Evolutionary conservation across 345 rosid genomes (phyloP).

Genomic region (Murraya paniculata): DNA sequence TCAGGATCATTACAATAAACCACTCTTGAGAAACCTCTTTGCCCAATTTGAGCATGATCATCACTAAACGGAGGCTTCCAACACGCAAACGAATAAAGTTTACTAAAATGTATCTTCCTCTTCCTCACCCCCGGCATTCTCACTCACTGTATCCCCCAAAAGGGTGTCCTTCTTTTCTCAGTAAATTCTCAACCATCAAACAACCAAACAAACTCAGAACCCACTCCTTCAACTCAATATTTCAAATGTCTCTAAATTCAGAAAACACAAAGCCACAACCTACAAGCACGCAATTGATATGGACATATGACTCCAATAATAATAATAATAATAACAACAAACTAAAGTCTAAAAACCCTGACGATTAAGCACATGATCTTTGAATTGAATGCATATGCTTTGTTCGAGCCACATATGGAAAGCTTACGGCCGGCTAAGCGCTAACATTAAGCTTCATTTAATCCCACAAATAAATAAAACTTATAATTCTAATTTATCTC

Average conservation of each 20-base stretch:
- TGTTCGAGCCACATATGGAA: slow-evolving; percentile 9
- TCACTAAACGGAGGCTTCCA: slow-evolving; percentile 33
- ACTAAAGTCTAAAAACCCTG: slow-evolving; percentile 11
- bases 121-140: slow-evolving; percentile 41
- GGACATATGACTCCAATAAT: background rate
- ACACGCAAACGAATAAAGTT: slow-evolving; percentile 66
- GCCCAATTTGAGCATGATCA: slow-evolving; percentile 59
- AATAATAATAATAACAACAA: background rate
- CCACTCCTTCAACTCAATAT: background rate
- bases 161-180: slow-evolving; percentile 14
- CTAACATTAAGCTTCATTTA: slow-evolving; percentile 4
- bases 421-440: background rate
- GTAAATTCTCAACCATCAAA: slow-evolving; percentile 4
- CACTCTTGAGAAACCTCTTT: slow-evolving; percentile 74
- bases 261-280: background rate
- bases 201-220: background rate
- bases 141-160: slow-evolving; percentile 11
- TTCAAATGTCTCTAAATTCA: slow-evolving; percentile 11
- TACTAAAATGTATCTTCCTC: slow-evolving; percentile 44
- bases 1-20: slow-evolving; percentile 88
- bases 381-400: slow-evolving; percentile 9
- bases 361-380: slow-evolving; percentile 11
- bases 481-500: background rate
- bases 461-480: background rate
- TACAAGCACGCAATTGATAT: background rate